Percentiles rank a stretch among this genome's conserved stretches.
These are phyloP conservation scores for Daldinia caldariorum DNA, from an alignment of 495 filamentous ascomycete species.

Conservation along the genomic window DNA sequence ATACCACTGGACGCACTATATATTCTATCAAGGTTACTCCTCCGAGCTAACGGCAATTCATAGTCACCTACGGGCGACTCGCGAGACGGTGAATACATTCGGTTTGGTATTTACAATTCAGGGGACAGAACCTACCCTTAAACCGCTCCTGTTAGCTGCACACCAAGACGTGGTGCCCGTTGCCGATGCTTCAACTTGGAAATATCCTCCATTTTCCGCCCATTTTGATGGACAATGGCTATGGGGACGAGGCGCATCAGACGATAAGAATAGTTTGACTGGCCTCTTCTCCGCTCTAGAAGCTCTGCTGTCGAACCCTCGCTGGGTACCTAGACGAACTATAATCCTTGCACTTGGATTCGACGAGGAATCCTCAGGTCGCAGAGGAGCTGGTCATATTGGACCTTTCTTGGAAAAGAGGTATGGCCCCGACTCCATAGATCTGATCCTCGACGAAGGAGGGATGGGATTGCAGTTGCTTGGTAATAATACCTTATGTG, in stretches of 20 bases:
- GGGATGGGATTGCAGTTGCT: constrained; percentile 61
- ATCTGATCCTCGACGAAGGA: constrained; percentile 72
- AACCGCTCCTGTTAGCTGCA: constrained; percentile 69
- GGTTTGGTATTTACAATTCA: constrained; percentile 69
- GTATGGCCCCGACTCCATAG: constrained; percentile 67
- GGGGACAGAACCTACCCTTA: constrained; percentile 61
- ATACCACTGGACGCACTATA: no score
- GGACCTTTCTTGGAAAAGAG: constrained; percentile 58
- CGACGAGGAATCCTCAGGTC: constrained; percentile 72
- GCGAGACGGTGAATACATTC: constrained; percentile 68
- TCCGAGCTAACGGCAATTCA: constrained; percentile 10
- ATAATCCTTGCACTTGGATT: constrained; percentile 72
- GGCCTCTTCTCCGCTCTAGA: constrained; percentile 69
- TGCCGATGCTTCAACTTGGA: constrained; percentile 66
- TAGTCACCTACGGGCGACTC: constrained; percentile 48
- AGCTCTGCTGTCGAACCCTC: constrained; percentile 61
- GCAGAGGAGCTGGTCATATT: constrained; percentile 65
- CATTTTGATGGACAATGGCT: constrained; percentile 70
- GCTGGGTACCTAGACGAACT: constrained; percentile 66
- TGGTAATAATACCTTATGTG: constrained; percentile 48
- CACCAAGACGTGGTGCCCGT: constrained; percentile 76
- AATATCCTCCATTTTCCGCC: constrained; percentile 68
- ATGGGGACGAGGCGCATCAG: constrained; percentile 70
- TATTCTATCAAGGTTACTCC: background rate
- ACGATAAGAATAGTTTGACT: constrained; percentile 75